Conservation (phyloP, 345 rosid species). For the Arabis hirsuta region DNA sequence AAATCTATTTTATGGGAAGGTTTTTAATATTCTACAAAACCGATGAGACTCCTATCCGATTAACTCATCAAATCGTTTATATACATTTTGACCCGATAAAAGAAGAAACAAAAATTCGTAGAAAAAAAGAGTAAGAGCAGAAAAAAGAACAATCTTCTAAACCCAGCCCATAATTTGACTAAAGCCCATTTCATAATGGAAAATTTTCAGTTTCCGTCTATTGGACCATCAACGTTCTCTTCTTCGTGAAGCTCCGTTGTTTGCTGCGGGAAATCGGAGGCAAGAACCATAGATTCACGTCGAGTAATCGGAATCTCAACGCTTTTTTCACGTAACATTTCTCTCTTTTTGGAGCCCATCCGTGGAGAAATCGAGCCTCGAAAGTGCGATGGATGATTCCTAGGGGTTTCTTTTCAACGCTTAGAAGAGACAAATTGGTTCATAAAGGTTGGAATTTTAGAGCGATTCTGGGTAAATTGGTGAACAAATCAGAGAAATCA, state of each 20-base stretch:
- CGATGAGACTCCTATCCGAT: no score
- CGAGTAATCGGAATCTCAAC: neutral
- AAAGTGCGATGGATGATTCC: no score
- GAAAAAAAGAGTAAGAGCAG: neutral
- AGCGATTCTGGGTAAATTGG: slow-evolving; percentile 1
- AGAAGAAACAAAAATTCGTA: neutral
- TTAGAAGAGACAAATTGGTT: slow-evolving; percentile 15
- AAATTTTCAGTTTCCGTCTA: neutral
- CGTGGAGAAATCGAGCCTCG: no score
- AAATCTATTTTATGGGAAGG: no score
- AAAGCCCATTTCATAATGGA: neutral
- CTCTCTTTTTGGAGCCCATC: neutral
- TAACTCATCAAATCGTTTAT: no score
- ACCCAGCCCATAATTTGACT: neutral
- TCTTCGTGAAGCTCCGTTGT: neutral
- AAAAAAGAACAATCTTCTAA: neutral
- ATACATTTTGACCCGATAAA: no score
- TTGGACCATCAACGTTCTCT: neutral
- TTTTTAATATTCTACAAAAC: no score
- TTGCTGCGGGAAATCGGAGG: slow-evolving; percentile 5
- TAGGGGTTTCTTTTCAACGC: neutral
- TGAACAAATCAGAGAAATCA: slow-evolving; percentile 1
- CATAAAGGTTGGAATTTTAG: slow-evolving; percentile 9
- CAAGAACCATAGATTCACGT: slow-evolving; percentile 1
- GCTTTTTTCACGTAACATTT: neutral